A percentile compares a stretch with the other conserved stretches of the same genome.
phyloP scores from a whole-genome alignment of 2,329 filamentous ascomycete genomes.

The Biscogniauxia marginata region DNA sequence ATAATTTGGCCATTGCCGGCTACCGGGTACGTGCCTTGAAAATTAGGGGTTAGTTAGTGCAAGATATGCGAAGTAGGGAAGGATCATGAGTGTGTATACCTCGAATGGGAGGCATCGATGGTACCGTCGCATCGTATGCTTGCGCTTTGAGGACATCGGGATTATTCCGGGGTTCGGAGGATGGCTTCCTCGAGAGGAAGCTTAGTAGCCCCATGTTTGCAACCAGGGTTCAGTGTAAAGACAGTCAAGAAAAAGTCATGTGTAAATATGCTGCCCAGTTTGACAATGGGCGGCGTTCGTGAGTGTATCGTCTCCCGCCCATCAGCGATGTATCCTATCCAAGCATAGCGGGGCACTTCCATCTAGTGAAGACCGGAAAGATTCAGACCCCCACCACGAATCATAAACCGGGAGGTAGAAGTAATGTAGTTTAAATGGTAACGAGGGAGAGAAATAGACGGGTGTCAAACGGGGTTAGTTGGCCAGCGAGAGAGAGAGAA shows the following conservation, averaged over 20 bases:
- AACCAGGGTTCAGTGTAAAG: neutral
- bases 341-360: neutral
- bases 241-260: constrained; percentile 2
- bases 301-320: neutral
- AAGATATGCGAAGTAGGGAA: constrained; percentile 17
- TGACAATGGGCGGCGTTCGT: neutral
- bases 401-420: too few relatives aligned
- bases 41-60: constrained; percentile 17
- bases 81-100: constrained; percentile 29
- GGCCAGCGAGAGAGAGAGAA: neutral
- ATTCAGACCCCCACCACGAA: too few relatives aligned
- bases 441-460: too few relatives aligned
- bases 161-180: constrained; percentile 10
- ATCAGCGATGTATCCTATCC: neutral
- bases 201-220: constrained; percentile 36
- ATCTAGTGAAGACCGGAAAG: neutral
- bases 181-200: constrained; percentile 33
- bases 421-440: too few relatives aligned
- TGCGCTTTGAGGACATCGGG: constrained; percentile 32
- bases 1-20: constrained; percentile 41
- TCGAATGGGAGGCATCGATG: constrained; percentile 36
- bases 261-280: constrained; percentile 14
- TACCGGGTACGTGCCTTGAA: constrained; percentile 39
- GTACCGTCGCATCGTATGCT: constrained; percentile 39
- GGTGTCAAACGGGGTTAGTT: too few relatives aligned